Evolutionary conservation across 2,329 filamentous ascomycete genomes (phyloP), one percentile per base, ranked within the genome.

Genomic region (Microdochium bolleyi): DNA sequence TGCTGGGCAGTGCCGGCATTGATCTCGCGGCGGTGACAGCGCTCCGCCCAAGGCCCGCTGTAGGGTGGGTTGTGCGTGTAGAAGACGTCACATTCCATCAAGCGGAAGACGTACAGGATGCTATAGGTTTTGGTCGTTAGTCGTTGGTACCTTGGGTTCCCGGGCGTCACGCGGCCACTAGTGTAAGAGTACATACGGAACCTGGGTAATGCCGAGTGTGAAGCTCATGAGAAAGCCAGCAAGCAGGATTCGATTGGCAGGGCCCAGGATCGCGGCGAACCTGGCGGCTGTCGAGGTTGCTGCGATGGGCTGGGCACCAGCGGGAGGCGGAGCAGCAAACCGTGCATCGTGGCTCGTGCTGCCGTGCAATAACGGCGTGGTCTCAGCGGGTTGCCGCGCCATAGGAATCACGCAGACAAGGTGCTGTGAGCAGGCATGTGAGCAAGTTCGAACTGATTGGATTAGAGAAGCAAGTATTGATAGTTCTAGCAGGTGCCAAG

Each of bases 41-140:
- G 73, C 54, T 84, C 48, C 25, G 9, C 78, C 3, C 72, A 72
- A 3, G 65, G 60, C 1, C 73, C 75, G 10, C 68, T 58, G 50
- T 70, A 79, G 0, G 76, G 73, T 13, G 78, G 73, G 60, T 87
- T 79, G 2, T 71, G 70, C 34, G 74, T 70, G 66, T 88, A 89
- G 64, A 83, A 89, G 51, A 79, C 76, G 52, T 89, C 82, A 66
- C 86, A 89, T 50, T 82, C 83, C 84, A 89, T 88, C 1, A 87
- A 63, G 53, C 83, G 82, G 59, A 89, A 88, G 24, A 85, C 82
- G 64, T 85, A 87, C 48, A 87, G 69, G 3, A 78, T 67, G 3
- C 74, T 73, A 19, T 8, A 49, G 22, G 16, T 25, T 19, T 44
- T 19, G 32, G 10, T 34, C 37, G 46, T 51, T 22, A 22, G 25